Evolutionary conservation across 768 basidiomycete species (phyloP).

Genomic region (Mycena capillaripes): DNA sequence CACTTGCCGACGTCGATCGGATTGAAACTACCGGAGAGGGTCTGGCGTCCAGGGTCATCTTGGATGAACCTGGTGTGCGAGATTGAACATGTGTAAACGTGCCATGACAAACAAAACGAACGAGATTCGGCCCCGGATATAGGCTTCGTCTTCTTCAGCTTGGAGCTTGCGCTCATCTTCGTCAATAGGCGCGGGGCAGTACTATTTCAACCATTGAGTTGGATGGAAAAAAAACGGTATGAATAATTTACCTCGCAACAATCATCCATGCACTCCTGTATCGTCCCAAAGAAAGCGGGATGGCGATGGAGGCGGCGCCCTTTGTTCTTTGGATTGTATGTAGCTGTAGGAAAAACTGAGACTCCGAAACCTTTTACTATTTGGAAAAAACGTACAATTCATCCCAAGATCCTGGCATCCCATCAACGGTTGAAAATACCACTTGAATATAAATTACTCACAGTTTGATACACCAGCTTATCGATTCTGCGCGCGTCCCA

Average conservation of each 20-base stretch:
- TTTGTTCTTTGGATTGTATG: conserved; percentile 76
- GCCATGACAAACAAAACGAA: conserved; percentile 43
- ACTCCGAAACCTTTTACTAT: background rate
- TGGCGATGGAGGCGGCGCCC: conserved; percentile 72
- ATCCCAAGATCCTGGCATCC: conserved; percentile 65
- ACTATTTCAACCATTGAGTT: conserved; percentile 44
- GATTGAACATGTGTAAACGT: background rate
- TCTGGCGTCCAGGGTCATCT: conserved; percentile 73
- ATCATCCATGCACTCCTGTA: conserved; percentile 69
- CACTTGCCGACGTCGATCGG: conserved; percentile 79
- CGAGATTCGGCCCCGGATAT: conserved; percentile 68
- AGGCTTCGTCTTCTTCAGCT: conserved; percentile 64
- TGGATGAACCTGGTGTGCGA: conserved; percentile 65
- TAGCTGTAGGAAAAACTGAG: conserved; percentile 52
- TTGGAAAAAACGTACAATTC: conserved; percentile 58
- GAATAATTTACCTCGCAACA: conserved; percentile 66
- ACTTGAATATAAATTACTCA: conserved; percentile 41
- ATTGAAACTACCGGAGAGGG: conserved; percentile 73
- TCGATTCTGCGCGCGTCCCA: conserved; percentile 71
- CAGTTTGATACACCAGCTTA: conserved; percentile 70
- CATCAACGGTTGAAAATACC: conserved; percentile 22
- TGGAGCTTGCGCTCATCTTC: conserved; percentile 69
- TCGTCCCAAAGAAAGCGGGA: conserved; percentile 73
- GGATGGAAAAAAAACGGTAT: background rate
- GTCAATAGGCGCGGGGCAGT: conserved; percentile 68